Percentiles rank a stretch among this genome's conserved stretches.
Evolutionary conservation across 2,329 filamentous ascomycete species (phyloP).

Genomic region (Dactylellina parvicollis): DNA sequence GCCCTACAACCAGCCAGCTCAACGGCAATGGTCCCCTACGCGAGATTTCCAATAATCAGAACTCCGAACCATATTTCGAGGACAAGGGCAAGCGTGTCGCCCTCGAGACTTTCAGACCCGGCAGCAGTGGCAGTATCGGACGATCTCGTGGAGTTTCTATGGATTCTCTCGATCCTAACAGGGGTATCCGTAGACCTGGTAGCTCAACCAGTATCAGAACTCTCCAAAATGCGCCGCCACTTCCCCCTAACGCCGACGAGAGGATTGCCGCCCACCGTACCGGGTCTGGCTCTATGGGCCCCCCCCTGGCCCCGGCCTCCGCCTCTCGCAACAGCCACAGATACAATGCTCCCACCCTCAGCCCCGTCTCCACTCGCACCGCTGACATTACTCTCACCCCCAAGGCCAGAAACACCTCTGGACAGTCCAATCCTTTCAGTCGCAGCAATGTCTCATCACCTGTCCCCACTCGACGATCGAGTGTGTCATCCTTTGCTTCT

Average conservation of each 20-base stretch:
- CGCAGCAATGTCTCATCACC: constrained; percentile 62
- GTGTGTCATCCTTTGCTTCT: constrained; percentile 92
- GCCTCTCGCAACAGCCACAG: constrained; percentile 65
- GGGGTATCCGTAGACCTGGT: constrained; percentile 69
- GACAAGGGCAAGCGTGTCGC: constrained; percentile 65
- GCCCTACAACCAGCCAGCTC: constrained; percentile 34
- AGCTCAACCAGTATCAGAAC: constrained; percentile 75
- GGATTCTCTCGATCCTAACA: constrained; percentile 21
- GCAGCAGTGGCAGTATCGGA: constrained; percentile 52
- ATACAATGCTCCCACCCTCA: constrained; percentile 53
- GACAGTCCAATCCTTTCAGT: constrained; percentile 58
- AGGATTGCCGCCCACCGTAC: constrained; percentile 78
- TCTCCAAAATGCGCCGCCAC: constrained; percentile 63
- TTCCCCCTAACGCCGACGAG: constrained; percentile 84
- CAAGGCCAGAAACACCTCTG: constrained; percentile 35
- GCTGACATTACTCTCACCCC: constrained; percentile 29
- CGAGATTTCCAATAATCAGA: constrained; percentile 66
- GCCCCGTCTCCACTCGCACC: constrained; percentile 50
- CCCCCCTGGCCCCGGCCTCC: constrained; percentile 83
- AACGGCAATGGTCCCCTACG: constrained; percentile 48
- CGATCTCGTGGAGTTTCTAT: constrained; percentile 27
- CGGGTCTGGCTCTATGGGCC: constrained; percentile 74
- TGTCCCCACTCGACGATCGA: constrained; percentile 74
- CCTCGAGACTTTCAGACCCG: constrained; percentile 47
- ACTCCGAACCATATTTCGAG: constrained; percentile 83